phyloP scores from a whole-genome alignment of 768 basidiomycete genomes.

The Boletus sp. region DNA sequence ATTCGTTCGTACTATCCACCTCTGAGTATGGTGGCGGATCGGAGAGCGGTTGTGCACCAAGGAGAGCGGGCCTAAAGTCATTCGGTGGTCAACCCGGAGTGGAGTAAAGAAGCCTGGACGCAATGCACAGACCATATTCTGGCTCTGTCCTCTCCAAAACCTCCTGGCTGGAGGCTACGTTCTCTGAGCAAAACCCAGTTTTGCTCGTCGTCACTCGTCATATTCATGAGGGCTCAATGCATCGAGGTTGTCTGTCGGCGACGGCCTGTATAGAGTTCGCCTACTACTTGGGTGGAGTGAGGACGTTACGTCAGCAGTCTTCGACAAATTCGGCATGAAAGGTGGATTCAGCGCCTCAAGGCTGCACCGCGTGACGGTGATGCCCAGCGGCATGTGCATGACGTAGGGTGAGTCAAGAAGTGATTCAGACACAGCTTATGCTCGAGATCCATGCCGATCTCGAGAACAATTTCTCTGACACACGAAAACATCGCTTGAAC shows the following conservation, averaged over 20 bases:
- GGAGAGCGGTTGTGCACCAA: constrained; percentile 41
- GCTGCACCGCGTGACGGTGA: not conserved
- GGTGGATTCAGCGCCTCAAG: not conserved
- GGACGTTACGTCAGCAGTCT: constrained; percentile 21
- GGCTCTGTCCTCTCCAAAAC: constrained; percentile 57
- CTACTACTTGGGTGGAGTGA: not conserved
- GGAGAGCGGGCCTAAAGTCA: constrained; percentile 25
- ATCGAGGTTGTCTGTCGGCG: constrained; percentile 3
- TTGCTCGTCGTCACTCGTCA: constrained; percentile 23
- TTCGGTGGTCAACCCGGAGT: constrained; percentile 23
- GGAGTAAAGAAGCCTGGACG: constrained; percentile 3
- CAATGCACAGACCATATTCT: constrained; percentile 51
- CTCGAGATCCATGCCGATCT: not conserved
- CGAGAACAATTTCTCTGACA: not conserved
- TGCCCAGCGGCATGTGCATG: too few relatives aligned
- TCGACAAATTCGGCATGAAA: not conserved
- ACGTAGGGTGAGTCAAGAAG: too few relatives aligned
- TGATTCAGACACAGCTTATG: not conserved
- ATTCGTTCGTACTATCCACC: constrained; percentile 12
- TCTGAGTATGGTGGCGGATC: constrained; percentile 31
- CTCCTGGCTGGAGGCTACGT: constrained; percentile 55
- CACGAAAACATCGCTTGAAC: too few relatives aligned
- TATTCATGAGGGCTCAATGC: constrained; percentile 21
- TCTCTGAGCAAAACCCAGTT: constrained; percentile 49
- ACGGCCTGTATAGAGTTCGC: not conserved